Evolutionary conservation across 1,284 basidiomycete species (phyloP).

Genomic region (Ustilago vetiveriae): DNA sequence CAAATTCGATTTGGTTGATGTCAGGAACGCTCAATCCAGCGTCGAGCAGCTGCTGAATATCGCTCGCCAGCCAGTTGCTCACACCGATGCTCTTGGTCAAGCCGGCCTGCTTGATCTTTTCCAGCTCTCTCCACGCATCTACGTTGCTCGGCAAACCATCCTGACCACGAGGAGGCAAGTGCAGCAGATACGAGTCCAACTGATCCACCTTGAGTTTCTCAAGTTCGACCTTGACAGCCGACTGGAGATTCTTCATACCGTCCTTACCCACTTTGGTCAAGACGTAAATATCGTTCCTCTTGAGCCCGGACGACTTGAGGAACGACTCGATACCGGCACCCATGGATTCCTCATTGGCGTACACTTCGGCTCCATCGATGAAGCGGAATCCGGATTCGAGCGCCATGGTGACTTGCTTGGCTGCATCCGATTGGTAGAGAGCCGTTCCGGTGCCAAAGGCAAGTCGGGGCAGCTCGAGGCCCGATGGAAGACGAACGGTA

Average conservation of each 20-base stretch:
- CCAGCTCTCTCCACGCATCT: conserved; percentile 53
- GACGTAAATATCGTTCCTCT: conserved; percentile 38
- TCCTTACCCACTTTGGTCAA: conserved; percentile 41
- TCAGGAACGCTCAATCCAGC: conserved; percentile 46
- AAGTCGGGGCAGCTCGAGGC: conserved; percentile 44
- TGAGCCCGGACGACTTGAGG: conserved; percentile 22
- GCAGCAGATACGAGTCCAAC: conserved; percentile 49
- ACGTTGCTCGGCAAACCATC: conserved; percentile 50
- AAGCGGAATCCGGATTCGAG: conserved; percentile 45
- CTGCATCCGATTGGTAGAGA: conserved; percentile 26
- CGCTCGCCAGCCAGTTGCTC: conserved; percentile 50
- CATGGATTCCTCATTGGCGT: conserved; percentile 41
- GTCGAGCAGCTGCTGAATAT: conserved; percentile 53
- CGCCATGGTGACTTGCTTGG: conserved; percentile 37
- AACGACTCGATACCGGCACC: conserved; percentile 38
- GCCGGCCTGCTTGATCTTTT: conserved; percentile 48
- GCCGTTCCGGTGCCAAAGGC: conserved; percentile 53
- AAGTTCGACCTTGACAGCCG: conserved; percentile 37
- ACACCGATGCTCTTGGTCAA: conserved; percentile 52
- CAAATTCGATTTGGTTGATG: conserved; percentile 58
- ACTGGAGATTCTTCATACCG: conserved; percentile 32
- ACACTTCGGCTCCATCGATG: conserved; percentile 48
- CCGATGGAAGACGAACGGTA: conserved; percentile 32
- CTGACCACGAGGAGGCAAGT: conserved; percentile 51
- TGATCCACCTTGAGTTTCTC: conserved; percentile 36